phyloP scores from a whole-genome alignment of 2,329 filamentous ascomycete genomes.

The Neofusicoccum umdonicola region DNA sequence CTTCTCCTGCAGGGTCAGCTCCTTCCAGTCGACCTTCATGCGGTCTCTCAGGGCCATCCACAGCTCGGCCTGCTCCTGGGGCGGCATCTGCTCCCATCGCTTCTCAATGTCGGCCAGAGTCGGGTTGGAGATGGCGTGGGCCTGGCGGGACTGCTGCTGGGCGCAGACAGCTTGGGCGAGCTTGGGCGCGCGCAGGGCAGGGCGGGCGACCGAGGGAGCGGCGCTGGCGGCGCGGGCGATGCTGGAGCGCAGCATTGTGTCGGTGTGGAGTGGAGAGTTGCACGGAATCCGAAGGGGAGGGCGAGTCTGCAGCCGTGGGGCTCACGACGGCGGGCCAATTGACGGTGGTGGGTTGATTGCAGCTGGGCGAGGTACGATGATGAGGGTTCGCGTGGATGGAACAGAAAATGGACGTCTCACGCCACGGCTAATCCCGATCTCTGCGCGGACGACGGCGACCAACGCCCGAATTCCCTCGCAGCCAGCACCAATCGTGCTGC shows the following conservation, averaged over 20 bases:
- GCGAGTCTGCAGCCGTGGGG: constrained; percentile 33
- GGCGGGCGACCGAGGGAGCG: constrained; percentile 31
- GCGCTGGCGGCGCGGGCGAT: constrained; percentile 35
- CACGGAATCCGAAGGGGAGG: constrained; percentile 25
- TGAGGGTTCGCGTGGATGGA: constrained; percentile 14
- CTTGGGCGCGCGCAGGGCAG: constrained; percentile 27
- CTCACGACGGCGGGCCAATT: constrained; percentile 36
- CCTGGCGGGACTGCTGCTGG: constrained; percentile 58
- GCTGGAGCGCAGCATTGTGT: constrained; percentile 41
- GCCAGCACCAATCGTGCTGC: not conserved
- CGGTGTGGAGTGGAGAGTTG: constrained; percentile 36
- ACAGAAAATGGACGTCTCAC: constrained; percentile 22
- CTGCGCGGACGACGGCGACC: not conserved
- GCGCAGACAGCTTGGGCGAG: constrained; percentile 13
- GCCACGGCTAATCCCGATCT: constrained; percentile 9
- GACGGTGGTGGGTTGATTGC: constrained; percentile 29
- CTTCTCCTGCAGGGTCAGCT: constrained; percentile 96
- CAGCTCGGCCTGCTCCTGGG: constrained; percentile 97
- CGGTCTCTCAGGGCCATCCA: constrained; percentile 98
- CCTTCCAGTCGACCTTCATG: constrained; percentile 97
- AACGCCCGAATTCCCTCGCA: not conserved
- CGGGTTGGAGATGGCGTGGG: constrained; percentile 95
- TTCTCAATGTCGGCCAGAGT: constrained; percentile 98
- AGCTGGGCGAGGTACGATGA: constrained; percentile 12
- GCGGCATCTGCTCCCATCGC: constrained; percentile 96